Evolutionary conservation across 495 filamentous ascomycete genomes (phyloP).

Genomic region (Paragyromitra xinjiangensis): DNA sequence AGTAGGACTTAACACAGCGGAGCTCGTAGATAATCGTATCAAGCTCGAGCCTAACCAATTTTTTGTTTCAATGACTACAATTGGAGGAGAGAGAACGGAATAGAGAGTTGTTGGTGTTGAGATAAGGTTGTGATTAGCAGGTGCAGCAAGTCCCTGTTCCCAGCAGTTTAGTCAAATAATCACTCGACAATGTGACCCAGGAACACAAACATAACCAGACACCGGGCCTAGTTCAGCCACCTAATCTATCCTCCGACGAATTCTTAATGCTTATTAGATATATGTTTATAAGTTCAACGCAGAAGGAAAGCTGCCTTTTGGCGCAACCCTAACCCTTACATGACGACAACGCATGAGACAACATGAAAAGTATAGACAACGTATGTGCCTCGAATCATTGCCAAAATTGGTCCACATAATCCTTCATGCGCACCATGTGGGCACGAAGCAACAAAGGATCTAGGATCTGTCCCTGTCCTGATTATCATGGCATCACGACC

Average conservation of each 20-base stretch:
- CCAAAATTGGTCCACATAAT: neutral
- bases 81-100: too few relatives aligned
- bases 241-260: neutral
- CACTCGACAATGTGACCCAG: neutral
- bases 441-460: neutral
- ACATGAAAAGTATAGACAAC: neutral
- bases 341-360: neutral
- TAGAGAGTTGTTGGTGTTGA: too few relatives aligned
- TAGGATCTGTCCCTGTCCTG: neutral
- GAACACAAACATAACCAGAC: neutral
- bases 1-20: too few relatives aligned
- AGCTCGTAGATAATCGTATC: too few relatives aligned
- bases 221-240: neutral
- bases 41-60: too few relatives aligned
- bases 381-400: neutral
- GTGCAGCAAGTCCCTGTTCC: too few relatives aligned
- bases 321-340: neutral
- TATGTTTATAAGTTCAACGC: too few relatives aligned
- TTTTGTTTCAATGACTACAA: too few relatives aligned
- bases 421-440: neutral
- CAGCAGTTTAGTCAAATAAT: neutral
- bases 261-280: neutral
- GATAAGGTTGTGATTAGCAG: too few relatives aligned
- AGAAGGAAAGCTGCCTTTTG: too few relatives aligned
- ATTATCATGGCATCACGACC: neutral